Evolutionary conservation across 192 early-diverging fungal genomes (phyloP).

Genomic region (Coemansia sp.): DNA sequence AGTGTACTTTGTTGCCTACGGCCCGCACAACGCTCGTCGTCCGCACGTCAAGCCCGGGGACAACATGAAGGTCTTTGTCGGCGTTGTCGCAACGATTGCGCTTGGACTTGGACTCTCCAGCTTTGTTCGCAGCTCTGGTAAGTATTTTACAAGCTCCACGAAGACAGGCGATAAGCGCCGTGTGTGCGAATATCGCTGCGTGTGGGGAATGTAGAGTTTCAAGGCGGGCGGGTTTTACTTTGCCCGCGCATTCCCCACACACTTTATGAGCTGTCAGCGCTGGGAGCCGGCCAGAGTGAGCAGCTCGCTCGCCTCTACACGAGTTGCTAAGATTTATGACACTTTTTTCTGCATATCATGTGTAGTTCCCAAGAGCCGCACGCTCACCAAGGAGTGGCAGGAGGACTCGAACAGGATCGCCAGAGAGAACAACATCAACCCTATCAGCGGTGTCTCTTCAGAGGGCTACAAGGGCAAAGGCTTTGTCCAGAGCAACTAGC

Average conservation of each 20-base stretch:
- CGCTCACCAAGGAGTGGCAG: constrained; percentile 79
- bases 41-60: constrained; percentile 65
- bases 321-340: no score
- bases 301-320: no score
- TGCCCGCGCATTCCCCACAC: background rate
- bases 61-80: constrained; percentile 65
- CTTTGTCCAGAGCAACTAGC: constrained; percentile 53
- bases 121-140: constrained; percentile 53
- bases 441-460: constrained; percentile 73
- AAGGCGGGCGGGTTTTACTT: background rate
- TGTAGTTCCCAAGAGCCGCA: constrained; percentile 62
- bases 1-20: constrained; percentile 95
- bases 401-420: constrained; percentile 73
- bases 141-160: no score
- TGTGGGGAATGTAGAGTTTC: background rate
- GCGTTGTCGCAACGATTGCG: constrained; percentile 56
- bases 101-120: constrained; percentile 55
- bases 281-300: no score
- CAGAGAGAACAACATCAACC: constrained; percentile 67
- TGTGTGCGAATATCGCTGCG: background rate
- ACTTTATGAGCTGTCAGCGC: no score
- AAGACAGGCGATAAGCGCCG: background rate
- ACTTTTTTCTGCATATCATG: constrained; percentile 8
- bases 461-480: constrained; percentile 75
- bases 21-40: constrained; percentile 84